phyloP scores from a whole-genome alignment of 768 basidiomycete species.

The Boletus subcaerulescens region DNA sequence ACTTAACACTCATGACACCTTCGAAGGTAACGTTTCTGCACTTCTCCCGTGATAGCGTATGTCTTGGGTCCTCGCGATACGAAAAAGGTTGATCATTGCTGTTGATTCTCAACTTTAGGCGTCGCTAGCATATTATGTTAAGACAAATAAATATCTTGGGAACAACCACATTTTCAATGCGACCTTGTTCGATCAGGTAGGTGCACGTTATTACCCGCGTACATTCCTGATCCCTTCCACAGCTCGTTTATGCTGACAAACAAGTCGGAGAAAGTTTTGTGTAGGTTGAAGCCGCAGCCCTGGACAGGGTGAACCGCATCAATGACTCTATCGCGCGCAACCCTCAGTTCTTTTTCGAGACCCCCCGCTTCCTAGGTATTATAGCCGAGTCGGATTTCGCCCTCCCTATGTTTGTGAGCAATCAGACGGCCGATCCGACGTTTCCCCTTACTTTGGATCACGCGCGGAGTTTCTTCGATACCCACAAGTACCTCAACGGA shows the following conservation, averaged over 20 bases:
- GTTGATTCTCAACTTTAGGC: slow-evolving; percentile 3
- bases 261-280: slow-evolving; percentile 11
- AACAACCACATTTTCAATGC: slow-evolving; percentile 24
- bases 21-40: slow-evolving; percentile 10
- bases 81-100: neutral
- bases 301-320: slow-evolving; percentile 17
- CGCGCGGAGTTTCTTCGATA: slow-evolving; percentile 12
- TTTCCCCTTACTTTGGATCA: slow-evolving; percentile 3
- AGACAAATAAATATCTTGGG: slow-evolving; percentile 17
- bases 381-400: slow-evolving; percentile 16
- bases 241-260: slow-evolving; percentile 15
- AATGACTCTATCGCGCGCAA: slow-evolving; percentile 24
- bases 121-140: slow-evolving; percentile 19
- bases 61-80: too few species aligned
- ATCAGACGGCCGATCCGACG: slow-evolving; percentile 17
- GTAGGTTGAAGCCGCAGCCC: slow-evolving; percentile 15
- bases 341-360: slow-evolving; percentile 16
- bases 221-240: neutral
- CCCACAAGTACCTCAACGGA: slow-evolving; percentile 12
- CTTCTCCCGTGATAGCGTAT: neutral
- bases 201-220: neutral
- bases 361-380: slow-evolving; percentile 12
- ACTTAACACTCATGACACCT: slow-evolving; percentile 19
- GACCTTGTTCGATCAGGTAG: slow-evolving; percentile 18
- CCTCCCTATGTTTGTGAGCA: slow-evolving; percentile 20